These are phyloP conservation scores for Heliosperma pusillum DNA, from an alignment of 148 eudicot species.

Conservation along the genomic window DNA sequence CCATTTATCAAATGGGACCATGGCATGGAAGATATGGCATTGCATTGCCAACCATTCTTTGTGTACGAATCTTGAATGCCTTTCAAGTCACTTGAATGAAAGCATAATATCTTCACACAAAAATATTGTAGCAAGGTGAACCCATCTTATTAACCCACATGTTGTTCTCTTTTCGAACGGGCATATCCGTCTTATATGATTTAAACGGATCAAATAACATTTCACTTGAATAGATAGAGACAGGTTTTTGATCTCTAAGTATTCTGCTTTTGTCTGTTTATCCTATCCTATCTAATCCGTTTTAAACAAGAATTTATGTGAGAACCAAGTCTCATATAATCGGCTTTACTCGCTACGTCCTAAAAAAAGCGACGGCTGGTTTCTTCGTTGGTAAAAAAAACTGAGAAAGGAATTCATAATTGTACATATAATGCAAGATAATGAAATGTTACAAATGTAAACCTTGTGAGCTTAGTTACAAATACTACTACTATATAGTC, in stretches of 20 bases:
- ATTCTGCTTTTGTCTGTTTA: no score
- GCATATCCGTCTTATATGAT: no score
- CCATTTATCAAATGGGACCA: background rate
- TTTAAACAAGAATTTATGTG: no score
- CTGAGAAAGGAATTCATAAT: background rate
- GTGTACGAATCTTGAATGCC: slow-evolving; percentile 19
- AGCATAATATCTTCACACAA: slow-evolving; percentile 15
- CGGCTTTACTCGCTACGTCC: no score
- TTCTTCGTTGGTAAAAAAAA: background rate
- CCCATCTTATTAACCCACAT: background rate
- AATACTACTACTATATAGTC: slow-evolving; percentile 19
- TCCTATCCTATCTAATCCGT: no score
- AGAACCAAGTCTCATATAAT: no score
- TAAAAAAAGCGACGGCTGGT: background rate
- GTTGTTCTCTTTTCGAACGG: background rate
- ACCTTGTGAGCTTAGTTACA: slow-evolving; percentile 17
- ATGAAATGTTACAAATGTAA: slow-evolving; percentile 16
- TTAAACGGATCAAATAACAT: no score
- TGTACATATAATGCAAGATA: slow-evolving; percentile 19
- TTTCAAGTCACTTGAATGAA: slow-evolving; percentile 7
- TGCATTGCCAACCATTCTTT: slow-evolving; percentile 24
- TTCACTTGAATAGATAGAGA: no score
- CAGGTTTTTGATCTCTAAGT: no score
- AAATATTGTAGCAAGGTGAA: slow-evolving; percentile 5
- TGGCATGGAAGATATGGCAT: background rate